Conservation (phyloP, 2,329 filamentous ascomycete species). For the Colletotrichum sp. region DNA sequence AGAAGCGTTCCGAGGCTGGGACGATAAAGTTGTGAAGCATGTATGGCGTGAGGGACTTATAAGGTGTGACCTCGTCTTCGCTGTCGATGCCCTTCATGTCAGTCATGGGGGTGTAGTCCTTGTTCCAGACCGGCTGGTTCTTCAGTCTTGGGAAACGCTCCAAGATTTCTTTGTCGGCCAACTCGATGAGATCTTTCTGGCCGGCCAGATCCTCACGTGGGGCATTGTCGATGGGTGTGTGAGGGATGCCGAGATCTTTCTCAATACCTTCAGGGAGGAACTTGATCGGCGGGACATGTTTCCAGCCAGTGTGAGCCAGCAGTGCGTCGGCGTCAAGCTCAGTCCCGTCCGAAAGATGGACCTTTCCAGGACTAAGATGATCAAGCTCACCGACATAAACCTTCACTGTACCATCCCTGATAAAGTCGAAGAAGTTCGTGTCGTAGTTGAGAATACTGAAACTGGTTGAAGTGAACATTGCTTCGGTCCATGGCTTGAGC, state of each 20-base stretch:
- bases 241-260: conserved; percentile 53
- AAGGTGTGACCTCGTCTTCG: conserved; percentile 29
- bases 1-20: conserved; percentile 41
- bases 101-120: conserved; percentile 47
- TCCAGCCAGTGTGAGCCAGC: conserved; percentile 65
- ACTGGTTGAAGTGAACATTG: conserved; percentile 58
- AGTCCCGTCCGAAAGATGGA: conserved; percentile 56
- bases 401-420: conserved; percentile 54
- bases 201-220: conserved; percentile 36
- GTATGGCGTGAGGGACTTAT: conserved; percentile 39
- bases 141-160: conserved; percentile 56
- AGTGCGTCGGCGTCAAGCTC: conserved; percentile 54
- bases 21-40: conserved; percentile 53
- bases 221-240: conserved; percentile 24
- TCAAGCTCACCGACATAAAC: conserved; percentile 59
- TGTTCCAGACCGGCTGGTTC: conserved; percentile 55
- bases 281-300: conserved; percentile 53
- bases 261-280: conserved; percentile 57
- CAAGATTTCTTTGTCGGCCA: conserved; percentile 59
- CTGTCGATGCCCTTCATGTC: conserved; percentile 41
- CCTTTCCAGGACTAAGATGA: conserved; percentile 45
- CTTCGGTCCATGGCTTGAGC: conserved; percentile 58
- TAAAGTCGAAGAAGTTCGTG: conserved; percentile 60
- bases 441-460: conserved; percentile 67
- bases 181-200: conserved; percentile 37